Conservation (phyloP, 345 rosid species). For the Citrus glauca region DNA sequence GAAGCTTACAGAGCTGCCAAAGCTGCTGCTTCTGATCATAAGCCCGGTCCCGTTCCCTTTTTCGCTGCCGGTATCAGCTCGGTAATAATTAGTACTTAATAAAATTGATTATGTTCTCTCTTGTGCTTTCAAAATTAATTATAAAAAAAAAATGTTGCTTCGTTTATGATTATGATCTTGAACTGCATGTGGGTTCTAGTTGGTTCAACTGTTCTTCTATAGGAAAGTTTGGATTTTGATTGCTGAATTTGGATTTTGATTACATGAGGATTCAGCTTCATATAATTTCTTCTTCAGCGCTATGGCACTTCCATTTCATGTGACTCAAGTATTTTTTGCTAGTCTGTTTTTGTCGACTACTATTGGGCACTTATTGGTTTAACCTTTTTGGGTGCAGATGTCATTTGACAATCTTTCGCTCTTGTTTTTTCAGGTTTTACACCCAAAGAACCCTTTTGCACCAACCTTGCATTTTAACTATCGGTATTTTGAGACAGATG, state of each 20-base stretch:
- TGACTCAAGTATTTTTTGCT: not conserved
- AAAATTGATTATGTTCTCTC: not conserved
- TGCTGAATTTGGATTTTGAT: not conserved
- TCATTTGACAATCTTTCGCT: not conserved
- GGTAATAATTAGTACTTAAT: slow-evolving; percentile 23
- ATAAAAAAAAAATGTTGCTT: not conserved
- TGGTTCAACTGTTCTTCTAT: not conserved
- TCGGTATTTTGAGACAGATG: slow-evolving; percentile 80
- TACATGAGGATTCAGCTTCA: not conserved
- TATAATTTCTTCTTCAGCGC: not conserved
- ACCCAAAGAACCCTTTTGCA: slow-evolving; percentile 91
- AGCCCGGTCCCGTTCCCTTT: slow-evolving; percentile 80
- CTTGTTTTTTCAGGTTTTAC: slow-evolving; percentile 47
- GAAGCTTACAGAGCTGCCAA: slow-evolving; percentile 97
- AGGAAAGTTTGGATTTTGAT: not conserved
- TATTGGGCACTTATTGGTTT: not conserved
- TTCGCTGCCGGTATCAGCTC: slow-evolving; percentile 99
- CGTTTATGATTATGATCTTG: not conserved
- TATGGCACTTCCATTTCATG: not conserved
- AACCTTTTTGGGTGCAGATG: not conserved
- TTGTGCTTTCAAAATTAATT: not conserved
- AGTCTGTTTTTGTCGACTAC: not conserved
- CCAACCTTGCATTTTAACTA: slow-evolving; percentile 88
- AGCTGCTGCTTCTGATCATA: slow-evolving; percentile 59
- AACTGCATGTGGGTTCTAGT: not conserved